These are phyloP conservation scores for Pseudogymnoascus sp. DNA, from an alignment of 2,329 filamentous ascomycete species.

Conservation along the genomic window DNA sequence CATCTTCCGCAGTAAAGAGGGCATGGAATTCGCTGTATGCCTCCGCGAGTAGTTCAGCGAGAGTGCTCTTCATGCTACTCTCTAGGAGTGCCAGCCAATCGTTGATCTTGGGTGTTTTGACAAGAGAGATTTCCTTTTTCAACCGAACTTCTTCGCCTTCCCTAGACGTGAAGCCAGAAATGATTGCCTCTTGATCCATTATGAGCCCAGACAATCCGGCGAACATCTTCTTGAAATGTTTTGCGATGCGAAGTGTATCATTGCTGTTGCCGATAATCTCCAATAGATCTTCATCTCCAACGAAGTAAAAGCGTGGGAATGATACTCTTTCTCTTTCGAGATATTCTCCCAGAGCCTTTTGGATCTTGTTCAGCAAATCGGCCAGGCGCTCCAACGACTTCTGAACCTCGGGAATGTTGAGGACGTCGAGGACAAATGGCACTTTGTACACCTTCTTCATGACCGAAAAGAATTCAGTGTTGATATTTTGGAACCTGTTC, in stretches of 20 bases:
- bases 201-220: conserved; percentile 84
- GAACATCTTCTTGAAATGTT: conserved; percentile 99
- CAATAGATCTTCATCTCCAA: conserved; percentile 93
- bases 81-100: conserved; percentile 96
- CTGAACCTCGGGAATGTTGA: conserved; percentile 91
- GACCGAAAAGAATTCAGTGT: conserved; percentile 95
- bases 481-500: conserved; percentile 96
- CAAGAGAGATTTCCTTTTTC: conserved; percentile 83
- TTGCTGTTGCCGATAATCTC: conserved; percentile 99
- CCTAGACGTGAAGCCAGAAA: conserved; percentile 88
- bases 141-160: conserved; percentile 84
- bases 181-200: conserved; percentile 84
- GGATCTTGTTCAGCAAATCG: conserved; percentile 97
- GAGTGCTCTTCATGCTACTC: conserved; percentile 83
- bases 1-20: conserved; percentile 62
- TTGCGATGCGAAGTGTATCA: conserved; percentile 89
- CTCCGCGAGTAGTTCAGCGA: conserved; percentile 83
- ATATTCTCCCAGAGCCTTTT: conserved; percentile 97
- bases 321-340: conserved; percentile 95
- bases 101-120: conserved; percentile 94
- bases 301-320: conserved; percentile 98
- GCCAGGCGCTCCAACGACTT: conserved; percentile 91
- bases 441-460: conserved; percentile 99
- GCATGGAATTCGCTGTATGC: conserved; percentile 75
- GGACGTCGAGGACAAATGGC: conserved; percentile 88